Percentiles rank a stretch among this genome's conserved stretches.
Evolutionary conservation across 2,329 filamentous ascomycete genomes (phyloP).

Genomic region (Ophiocordyceps australis): DNA sequence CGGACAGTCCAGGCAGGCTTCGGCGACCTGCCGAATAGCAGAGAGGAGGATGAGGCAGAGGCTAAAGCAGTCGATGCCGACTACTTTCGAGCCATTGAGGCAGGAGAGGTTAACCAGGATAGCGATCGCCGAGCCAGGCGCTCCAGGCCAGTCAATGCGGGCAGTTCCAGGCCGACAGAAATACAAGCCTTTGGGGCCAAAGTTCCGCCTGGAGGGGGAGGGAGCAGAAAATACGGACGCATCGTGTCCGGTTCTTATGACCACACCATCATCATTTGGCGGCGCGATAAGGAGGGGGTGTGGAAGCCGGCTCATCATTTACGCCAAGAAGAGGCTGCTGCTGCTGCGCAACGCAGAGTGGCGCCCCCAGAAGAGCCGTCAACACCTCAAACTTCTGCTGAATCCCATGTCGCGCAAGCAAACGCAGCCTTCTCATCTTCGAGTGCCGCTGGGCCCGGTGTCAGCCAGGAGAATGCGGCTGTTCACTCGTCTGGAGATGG

Average conservation of each 20-base stretch:
- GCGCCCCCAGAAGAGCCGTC: conserved; percentile 1
- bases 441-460: no score
- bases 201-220: conserved; percentile 78
- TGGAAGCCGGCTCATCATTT: conserved; percentile 68
- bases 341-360: conserved; percentile 22
- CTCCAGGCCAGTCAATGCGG: conserved; percentile 40
- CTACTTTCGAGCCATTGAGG: conserved; percentile 45
- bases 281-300: conserved; percentile 63
- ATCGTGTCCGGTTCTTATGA: conserved; percentile 97
- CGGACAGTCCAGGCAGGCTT: conserved; percentile 92
- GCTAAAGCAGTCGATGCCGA: conserved; percentile 55
- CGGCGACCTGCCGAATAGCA: conserved; percentile 68
- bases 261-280: conserved; percentile 90
- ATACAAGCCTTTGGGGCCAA: conserved; percentile 70
- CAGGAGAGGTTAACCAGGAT: conserved; percentile 24
- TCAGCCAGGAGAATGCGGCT: not conserved
- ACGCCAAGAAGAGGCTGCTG: conserved; percentile 52
- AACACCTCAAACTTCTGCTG: not conserved
- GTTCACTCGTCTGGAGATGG: conserved; percentile 1
- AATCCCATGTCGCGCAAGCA: not conserved
- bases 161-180: conserved; percentile 56
- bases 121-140: conserved; percentile 13
- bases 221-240: conserved; percentile 75
- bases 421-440: no score
- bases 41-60: conserved; percentile 53